Evolutionary conservation across 139 green algal species (phyloP), one percentile per base, ranked within the genome.

Genomic region (Coccomyxa sp.): DNA sequence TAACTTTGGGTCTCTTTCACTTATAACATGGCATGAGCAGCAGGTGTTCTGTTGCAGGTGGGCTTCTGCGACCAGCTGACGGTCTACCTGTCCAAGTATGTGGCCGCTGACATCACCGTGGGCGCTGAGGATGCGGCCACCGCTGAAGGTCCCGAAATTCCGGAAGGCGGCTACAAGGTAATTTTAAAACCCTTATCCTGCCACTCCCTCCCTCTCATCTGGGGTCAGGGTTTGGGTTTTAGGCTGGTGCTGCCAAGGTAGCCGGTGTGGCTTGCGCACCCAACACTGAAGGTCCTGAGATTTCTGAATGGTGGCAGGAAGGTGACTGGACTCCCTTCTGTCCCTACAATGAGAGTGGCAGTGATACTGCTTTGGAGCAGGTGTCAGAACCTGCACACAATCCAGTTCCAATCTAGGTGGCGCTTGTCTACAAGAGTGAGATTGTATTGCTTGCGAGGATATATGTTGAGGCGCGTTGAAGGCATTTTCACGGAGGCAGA

Each of bases 61-160:
- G 68, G 71, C 27, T 17, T 59, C n/a, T 85, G 81, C 60, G 81
- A 85, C 28, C 81, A 85, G 81, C 74, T 85, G 57, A 25, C 57
- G 16, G 68, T n/a, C 15, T 85, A 85, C 57, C 57, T 85, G 71
- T 60, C 74, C 71, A 85, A 81, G 71, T 85, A 63, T 32, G 75
- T 32, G 25, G 51, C 71, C 0, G 57, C 67, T 57, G 57, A 51
- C 38, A 7, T 58, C n/a, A 23, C 51, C 13, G 74, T 30, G 16
- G 71, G 71, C 51, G 57, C 81, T 9, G 31, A 28, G 12, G 38
- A 10, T 14, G 58, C 51, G 15, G 51, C 71, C 23, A 63, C 16
- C 27, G 81, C 58, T 38, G 81, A n/a, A 13, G 28, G 31, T 25
- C 81, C 66, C 10, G 66, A 3, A 23, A 27, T 1, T 23, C 66